phyloP scores from a whole-genome alignment of 306 rosid species.

The Sicyos baderoa region DNA sequence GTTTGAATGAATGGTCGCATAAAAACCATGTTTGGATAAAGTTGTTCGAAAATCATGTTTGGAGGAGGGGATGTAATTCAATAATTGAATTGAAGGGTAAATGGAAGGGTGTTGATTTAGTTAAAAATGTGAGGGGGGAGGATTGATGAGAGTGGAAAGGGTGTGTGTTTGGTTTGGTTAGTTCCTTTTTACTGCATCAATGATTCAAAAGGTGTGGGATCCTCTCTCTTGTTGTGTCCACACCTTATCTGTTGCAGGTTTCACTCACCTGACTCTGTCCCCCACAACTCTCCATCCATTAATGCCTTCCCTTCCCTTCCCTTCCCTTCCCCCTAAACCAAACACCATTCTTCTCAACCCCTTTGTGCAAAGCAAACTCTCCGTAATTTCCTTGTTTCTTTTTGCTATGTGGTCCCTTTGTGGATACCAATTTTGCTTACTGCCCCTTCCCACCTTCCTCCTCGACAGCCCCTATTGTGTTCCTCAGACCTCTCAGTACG shows the following conservation, averaged over 20 bases:
- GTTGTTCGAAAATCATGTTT: too few species aligned
- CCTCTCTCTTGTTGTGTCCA: constrained; percentile 5
- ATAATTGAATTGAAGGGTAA: too few species aligned
- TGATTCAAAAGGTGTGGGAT: constrained; percentile 10
- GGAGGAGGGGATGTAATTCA: too few species aligned
- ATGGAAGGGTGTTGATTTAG: too few species aligned
- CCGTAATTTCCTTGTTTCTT: neutral
- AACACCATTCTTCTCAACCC: neutral
- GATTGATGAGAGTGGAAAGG: too few species aligned
- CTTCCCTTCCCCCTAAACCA: neutral
- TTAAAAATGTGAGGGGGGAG: too few species aligned
- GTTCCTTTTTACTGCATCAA: neutral
- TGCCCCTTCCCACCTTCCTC: neutral
- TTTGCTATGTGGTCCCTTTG: neutral
- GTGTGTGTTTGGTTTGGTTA: too few species aligned
- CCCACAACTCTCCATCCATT: constrained; percentile 4
- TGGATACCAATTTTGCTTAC: neutral
- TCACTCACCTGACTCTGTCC: constrained; percentile 17
- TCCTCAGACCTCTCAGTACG: constrained; percentile 11
- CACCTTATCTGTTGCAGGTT: constrained; percentile 7
- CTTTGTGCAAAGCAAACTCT: neutral
- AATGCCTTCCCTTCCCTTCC: neutral
- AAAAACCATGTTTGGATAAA: too few species aligned
- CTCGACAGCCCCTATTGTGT: neutral
- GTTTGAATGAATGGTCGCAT: too few species aligned